Base-by-base conservation (phyloP, 495 filamentous ascomycete genomes). In the Aspergillus heteromorphus region DNA sequence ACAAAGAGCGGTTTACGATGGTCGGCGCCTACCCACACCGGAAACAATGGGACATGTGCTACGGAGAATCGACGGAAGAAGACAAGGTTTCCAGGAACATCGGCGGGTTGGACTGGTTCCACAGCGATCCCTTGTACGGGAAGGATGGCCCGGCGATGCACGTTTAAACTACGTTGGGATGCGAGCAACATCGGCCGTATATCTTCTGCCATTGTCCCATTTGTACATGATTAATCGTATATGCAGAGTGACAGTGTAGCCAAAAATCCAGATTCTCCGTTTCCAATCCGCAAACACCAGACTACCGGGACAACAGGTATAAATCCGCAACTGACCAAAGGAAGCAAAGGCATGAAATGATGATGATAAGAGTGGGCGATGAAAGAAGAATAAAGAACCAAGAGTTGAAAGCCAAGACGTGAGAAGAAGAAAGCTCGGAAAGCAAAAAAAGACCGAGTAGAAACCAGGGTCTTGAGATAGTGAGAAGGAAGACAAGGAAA, bases 41-140 rank as follows among this genome's bases (percentile, higher is more conserved):
- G 2, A 78, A 75, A 45, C 60, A 68, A 23, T 87, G 82, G 80
- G 83, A 87, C 65, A 86, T 88, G 83, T 88, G 84, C 56, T 88
- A 87, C 70, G 84, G 86, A 19, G 68, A 68, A 52, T 49, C 59
- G 14, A 77, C 68, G 2, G 81, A 85, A 57, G 74, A 81, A 56
- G 67, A 69, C 36, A 79, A 79, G 60, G 62, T 77, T 10, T 16
- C 43, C 13, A 59, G 72, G 29, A 48, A 36, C 4, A 84, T 87
- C 45, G 55, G 61, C 43, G 49, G 64, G 13, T 47, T 84, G 55
- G 60, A 63, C 4, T 86, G 81, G 83, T 84, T 86, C 56, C 64
- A 72, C 20, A 65, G 61, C 52, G 82, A 87, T 70, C 83, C 83
- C 5, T 66, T 86, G 16, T 85, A 83, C 66, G 83, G 82, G 1